Percentiles rank a stretch among this genome's conserved stretches.
These are phyloP conservation scores for Corinectria fuckeliana DNA, from an alignment of 2,329 filamentous ascomycete genomes.

Conservation along the genomic window DNA sequence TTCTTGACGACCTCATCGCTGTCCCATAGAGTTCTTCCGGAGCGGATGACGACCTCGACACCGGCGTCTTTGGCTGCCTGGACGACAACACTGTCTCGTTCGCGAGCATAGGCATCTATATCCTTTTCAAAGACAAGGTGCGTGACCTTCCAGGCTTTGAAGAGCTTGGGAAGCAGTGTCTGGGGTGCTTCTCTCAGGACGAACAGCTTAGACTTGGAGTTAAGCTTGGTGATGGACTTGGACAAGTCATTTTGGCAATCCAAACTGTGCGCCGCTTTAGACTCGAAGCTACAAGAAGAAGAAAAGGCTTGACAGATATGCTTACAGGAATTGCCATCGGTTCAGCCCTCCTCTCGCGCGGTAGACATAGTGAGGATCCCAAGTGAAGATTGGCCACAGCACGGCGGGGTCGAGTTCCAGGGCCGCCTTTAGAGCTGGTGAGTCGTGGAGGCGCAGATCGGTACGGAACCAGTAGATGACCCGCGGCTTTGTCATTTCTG, in stretches of 20 bases:
- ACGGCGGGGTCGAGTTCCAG: constrained; percentile 71
- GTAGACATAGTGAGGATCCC: constrained; percentile 84
- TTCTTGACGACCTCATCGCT: constrained; percentile 71
- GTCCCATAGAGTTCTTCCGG: constrained; percentile 76
- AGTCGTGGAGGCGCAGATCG: constrained; percentile 79
- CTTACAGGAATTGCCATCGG: constrained; percentile 74
- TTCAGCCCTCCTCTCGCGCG: constrained; percentile 73
- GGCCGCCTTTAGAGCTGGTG: constrained; percentile 74
- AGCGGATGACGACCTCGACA: constrained; percentile 69
- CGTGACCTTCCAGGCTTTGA: constrained; percentile 75
- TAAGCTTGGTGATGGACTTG: constrained; percentile 69
- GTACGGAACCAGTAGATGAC: constrained; percentile 84
- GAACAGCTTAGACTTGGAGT: constrained; percentile 73
- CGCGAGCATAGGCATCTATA: constrained; percentile 73
- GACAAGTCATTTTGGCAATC: constrained; percentile 78
- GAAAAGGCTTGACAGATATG: neutral
- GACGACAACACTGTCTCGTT: constrained; percentile 66
- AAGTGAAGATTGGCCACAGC: constrained; percentile 79
- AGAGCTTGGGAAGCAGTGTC: constrained; percentile 73
- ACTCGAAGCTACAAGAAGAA: neutral
- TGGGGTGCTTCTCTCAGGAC: constrained; percentile 76
- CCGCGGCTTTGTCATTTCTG: constrained; percentile 42
- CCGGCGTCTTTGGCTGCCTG: constrained; percentile 68
- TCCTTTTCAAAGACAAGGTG: constrained; percentile 83
- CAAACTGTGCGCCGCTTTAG: constrained; percentile 53